These are phyloP conservation scores for Phytophthora boehmeriae DNA, from an alignment of 352 stramenopile genomes.

Conservation along the genomic window DNA sequence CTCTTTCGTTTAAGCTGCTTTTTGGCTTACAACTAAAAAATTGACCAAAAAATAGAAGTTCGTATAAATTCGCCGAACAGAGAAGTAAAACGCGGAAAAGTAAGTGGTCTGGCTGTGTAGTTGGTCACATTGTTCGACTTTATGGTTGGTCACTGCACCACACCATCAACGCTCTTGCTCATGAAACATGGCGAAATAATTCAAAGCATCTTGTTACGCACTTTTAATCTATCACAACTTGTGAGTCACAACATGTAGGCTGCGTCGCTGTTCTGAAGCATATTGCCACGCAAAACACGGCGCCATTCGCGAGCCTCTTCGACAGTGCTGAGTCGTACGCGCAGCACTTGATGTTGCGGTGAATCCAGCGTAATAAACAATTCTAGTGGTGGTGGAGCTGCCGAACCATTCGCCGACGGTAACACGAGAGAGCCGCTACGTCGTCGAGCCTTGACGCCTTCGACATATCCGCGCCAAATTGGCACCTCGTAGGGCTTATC, in stretches of 20 bases:
- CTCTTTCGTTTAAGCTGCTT: no score
- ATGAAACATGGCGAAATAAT: constrained; percentile 2
- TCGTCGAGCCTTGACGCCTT: constrained; percentile 41
- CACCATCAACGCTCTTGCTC: no score
- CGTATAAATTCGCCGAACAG: no score
- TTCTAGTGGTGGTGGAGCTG: constrained; percentile 28
- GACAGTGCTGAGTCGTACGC: constrained; percentile 23
- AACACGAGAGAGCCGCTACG: constrained; percentile 20
- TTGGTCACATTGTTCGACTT: no score
- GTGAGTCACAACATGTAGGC: constrained; percentile 15
- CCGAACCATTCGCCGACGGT: constrained; percentile 12
- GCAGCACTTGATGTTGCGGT: constrained; percentile 32
- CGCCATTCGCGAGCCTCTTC: constrained; percentile 47
- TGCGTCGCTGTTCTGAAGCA: constrained; percentile 18
- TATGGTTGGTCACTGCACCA: no score
- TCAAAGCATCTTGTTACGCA: constrained; percentile 7
- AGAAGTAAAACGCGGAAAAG: no score
- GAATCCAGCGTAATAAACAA: constrained; percentile 42
- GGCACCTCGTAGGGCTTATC: constrained; percentile 82
- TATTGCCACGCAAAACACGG: constrained; percentile 30
- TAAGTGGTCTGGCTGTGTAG: no score
- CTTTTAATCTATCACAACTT: no score
- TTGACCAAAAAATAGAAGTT: no score
- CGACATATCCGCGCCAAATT: constrained; percentile 63
- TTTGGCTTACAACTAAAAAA: no score